Conservation (phyloP, 768 basidiomycete species). For the Tephrocybe sp. region DNA sequence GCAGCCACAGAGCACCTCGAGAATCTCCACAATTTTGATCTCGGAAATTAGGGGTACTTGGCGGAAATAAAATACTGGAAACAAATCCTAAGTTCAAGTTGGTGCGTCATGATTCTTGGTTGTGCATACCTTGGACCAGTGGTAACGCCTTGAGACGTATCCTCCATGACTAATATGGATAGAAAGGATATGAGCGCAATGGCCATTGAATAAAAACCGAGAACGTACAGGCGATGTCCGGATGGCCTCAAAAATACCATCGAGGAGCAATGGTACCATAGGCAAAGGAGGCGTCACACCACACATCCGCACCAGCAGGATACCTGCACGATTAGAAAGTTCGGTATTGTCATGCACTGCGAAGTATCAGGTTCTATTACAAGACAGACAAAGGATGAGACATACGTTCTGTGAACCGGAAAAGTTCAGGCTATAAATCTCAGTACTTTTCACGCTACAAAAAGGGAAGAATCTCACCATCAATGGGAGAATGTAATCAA, state of each 20-base stretch:
- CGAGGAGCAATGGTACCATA: slow-evolving; percentile 66
- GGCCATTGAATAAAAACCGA: too few relatives aligned
- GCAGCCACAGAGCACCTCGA: slow-evolving; percentile 82
- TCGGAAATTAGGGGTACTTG: slow-evolving; percentile 81
- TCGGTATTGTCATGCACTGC: slow-evolving; percentile 75
- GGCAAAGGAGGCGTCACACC: slow-evolving; percentile 75
- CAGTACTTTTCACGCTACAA: background rate
- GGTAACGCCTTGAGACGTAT: slow-evolving; percentile 85
- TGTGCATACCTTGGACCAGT: slow-evolving; percentile 63
- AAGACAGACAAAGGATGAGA: background rate
- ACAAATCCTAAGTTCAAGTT: background rate
- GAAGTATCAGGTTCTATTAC: background rate
- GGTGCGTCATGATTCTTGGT: background rate
- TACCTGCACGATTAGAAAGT: slow-evolving; percentile 58
- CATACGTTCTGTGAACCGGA: slow-evolving; percentile 71
- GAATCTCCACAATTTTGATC: slow-evolving; percentile 69
- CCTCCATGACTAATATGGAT: slow-evolving; percentile 67
- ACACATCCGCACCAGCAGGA: slow-evolving; percentile 80
- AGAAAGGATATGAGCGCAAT: slow-evolving; percentile 3
- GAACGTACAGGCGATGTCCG: slow-evolving; percentile 64
- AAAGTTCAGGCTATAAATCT: slow-evolving; percentile 59
- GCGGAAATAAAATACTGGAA: slow-evolving; percentile 80
- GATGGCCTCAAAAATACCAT: slow-evolving; percentile 73
- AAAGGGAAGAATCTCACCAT: slow-evolving; percentile 48
- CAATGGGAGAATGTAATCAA: slow-evolving; percentile 79